phyloP scores from a whole-genome alignment of 306 rosid species.

The Notholithocarpus densiflorus region DNA sequence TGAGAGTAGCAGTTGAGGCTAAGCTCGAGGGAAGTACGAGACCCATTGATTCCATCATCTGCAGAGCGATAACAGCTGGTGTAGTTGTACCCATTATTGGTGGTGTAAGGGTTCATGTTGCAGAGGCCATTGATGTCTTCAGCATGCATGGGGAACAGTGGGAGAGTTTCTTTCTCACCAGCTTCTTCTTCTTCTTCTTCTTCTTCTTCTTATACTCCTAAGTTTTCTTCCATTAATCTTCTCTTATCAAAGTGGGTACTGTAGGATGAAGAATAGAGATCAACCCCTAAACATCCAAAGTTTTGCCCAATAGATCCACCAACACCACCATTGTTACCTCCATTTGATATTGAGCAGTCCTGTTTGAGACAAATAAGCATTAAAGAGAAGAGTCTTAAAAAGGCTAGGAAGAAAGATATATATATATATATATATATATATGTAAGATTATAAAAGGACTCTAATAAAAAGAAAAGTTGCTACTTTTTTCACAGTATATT shows the following conservation, averaged over 20 bases:
- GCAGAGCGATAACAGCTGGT: conserved; percentile 44
- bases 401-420: not conserved
- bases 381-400: not conserved
- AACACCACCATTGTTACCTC: conserved; percentile 40
- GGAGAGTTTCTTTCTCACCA: conserved; percentile 80
- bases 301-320: conserved; percentile 42
- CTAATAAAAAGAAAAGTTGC: not conserved
- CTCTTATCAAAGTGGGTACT: conserved; percentile 48
- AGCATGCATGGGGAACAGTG: conserved; percentile 86
- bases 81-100: conserved; percentile 29
- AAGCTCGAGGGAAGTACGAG: conserved; percentile 48
- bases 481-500: not conserved
- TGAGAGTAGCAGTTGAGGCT: conserved; percentile 73
- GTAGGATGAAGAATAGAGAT: conserved; percentile 56
- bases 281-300: conserved; percentile 66
- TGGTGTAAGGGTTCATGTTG: conserved; percentile 51
- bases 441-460: not conserved
- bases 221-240: conserved; percentile 22
- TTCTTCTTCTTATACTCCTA: conserved; percentile 21
- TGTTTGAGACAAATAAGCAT: not conserved
- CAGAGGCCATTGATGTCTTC: conserved; percentile 65
- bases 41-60: conserved; percentile 14
- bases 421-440: too few species aligned
- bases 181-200: conserved; percentile 16
- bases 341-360: conserved; percentile 73